Percentiles rank a stretch among this genome's conserved stretches.
Conservation (phyloP, 2,329 filamentous ascomycete genomes). For the Dactylonectria macrodidyma region DNA sequence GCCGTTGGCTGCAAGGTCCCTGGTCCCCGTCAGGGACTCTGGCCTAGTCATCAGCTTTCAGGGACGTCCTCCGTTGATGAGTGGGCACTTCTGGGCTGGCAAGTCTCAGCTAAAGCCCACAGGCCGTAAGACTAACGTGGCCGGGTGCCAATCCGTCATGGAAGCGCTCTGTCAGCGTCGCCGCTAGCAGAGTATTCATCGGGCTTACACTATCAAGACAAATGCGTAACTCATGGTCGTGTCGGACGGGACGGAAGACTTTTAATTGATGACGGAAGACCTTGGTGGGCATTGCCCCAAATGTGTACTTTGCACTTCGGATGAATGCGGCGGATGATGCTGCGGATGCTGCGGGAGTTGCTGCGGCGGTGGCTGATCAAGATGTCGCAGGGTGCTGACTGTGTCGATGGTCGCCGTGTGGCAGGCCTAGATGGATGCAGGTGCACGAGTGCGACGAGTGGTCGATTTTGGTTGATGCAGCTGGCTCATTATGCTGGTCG, state of each 20-base stretch:
- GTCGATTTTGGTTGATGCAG: not conserved
- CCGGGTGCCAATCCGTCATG: conserved; percentile 35
- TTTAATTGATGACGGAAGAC: not conserved
- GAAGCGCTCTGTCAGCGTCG: conserved; percentile 31
- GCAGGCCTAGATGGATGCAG: no score
- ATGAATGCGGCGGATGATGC: conserved; percentile 6
- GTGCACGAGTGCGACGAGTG: no score
- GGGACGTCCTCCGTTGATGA: conserved; percentile 15
- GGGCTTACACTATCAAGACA: conserved; percentile 37
- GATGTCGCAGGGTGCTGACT: conserved; percentile 11
- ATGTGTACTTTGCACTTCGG: not conserved
- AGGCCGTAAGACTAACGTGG: conserved; percentile 35
- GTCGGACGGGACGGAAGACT: conserved; percentile 5
- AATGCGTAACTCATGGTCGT: not conserved
- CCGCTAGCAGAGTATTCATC: conserved; percentile 23
- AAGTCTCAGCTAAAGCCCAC: conserved; percentile 37
- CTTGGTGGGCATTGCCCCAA: not conserved
- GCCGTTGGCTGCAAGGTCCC: conserved; percentile 26
- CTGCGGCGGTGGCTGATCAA: conserved; percentile 18
- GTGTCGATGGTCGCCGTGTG: conserved; percentile 2
- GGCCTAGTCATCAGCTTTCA: conserved; percentile 23
- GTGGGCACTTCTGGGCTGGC: conserved; percentile 15
- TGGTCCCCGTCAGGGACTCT: conserved; percentile 35
- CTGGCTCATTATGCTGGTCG: not conserved
- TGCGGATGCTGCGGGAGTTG: conserved; percentile 20